A percentile compares a stretch with the other conserved stretches of the same genome.
These are phyloP conservation scores for Penicillium corylophilum DNA, from an alignment of 2,329 filamentous ascomycete genomes.

Conservation along the genomic window DNA sequence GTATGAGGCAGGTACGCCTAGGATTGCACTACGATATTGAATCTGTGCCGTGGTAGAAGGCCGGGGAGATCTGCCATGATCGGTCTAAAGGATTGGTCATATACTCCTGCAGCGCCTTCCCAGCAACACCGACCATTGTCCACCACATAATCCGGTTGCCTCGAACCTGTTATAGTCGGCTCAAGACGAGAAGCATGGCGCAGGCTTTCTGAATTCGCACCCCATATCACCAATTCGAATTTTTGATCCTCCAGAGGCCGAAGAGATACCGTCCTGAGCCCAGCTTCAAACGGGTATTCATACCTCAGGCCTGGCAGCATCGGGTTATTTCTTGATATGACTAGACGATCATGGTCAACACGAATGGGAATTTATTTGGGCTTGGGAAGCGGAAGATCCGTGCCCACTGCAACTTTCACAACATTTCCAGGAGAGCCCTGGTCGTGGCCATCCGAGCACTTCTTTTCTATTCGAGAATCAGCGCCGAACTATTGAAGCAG, in stretches of 20 bases:
- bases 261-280: conserved; percentile 53
- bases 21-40: conserved; percentile 1
- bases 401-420: conserved; percentile 37
- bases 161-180: conserved; percentile 56
- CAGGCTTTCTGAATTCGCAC: conserved; percentile 48
- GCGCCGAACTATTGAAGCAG: conserved; percentile 59
- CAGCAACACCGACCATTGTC: conserved; percentile 48
- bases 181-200: conserved; percentile 53
- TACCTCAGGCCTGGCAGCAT: conserved; percentile 7
- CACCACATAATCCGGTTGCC: conserved; percentile 59
- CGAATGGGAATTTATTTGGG: conserved; percentile 29
- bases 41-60: conserved; percentile 35
- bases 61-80: conserved; percentile 52
- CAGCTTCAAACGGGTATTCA: conserved; percentile 30
- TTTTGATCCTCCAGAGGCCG: conserved; percentile 48
- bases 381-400: conserved; percentile 16
- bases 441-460: conserved; percentile 11
- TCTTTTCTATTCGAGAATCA: conserved; percentile 45
- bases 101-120: conserved; percentile 52
- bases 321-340: conserved; percentile 3
- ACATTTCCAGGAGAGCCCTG: conserved; percentile 42
- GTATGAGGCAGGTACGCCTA: not conserved
- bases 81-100: conserved; percentile 59
- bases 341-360: conserved; percentile 14
- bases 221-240: conserved; percentile 59